Evolutionary conservation across 495 filamentous ascomycete genomes (phyloP), one percentile per base, ranked within the genome.

Genomic region (Podospora australis): DNA sequence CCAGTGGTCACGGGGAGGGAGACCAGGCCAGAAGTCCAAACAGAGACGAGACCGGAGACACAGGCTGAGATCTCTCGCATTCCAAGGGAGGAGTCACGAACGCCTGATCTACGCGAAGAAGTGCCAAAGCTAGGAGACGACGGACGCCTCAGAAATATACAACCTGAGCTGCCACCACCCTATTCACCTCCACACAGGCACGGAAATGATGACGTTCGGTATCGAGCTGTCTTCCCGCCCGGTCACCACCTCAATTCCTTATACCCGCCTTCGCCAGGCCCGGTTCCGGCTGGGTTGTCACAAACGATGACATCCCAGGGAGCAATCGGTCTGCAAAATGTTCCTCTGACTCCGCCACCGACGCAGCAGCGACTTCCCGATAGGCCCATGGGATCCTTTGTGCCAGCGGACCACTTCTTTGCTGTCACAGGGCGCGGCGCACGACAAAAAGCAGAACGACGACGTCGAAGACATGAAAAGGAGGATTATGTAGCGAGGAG

Each of bases 391-490:
- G 67, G 68, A 13, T 58, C 71, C 2, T 71, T 60, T 23, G 42
- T 62, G 5, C 54, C 70, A 1, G 62, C 60, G 2, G 59, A 66
- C 23, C 66, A 72, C 36, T 66, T 67, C 26, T 52, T 54, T n/a
- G 47, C 57, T 28, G 60, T 58, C 2, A 46, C 48, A 16, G 68
- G 70, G 8, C 49, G 39, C 10, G 59, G 50, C 8, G 46, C 41
- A 21, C 53, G 53, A 22, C 60, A 67, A 19, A 63, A 68, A 52
- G 59, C 66, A 53, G 58, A 80, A 52, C 69, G 69, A 16, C 74
- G 82, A 49, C 63, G 74, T 40, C 70, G 70, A 25, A 72, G 79
- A 23, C 72, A 77, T 40, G 84, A 85, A 58, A 80, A 80, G 49
- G 79, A 86, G 60, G 82, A 86, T 14, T 69, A 67, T 3, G 52